Conservation (phyloP, 2,329 filamentous ascomycete genomes). For the Arthrobotrys conoides region DNA sequence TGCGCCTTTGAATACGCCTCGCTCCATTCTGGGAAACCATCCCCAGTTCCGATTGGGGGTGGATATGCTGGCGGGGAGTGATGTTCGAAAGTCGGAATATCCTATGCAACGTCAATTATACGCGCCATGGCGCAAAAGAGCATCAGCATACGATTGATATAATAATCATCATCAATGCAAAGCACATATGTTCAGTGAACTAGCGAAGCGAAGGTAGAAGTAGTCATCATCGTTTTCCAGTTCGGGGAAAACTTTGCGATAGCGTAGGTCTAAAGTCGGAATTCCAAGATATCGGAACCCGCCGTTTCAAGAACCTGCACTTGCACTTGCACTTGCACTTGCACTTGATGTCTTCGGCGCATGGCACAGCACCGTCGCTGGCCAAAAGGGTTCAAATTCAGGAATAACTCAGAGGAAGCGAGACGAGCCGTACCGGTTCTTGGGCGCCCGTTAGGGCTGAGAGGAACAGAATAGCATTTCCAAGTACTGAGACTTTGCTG, state of each 20-base stretch:
- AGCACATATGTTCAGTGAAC: background rate
- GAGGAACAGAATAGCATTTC: constrained; percentile 56
- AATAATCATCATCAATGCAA: background rate
- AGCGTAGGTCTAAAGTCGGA: constrained; percentile 13
- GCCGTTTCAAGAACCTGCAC: constrained; percentile 12
- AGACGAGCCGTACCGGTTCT: constrained; percentile 59
- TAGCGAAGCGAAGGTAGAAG: constrained; percentile 7
- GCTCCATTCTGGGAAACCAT: constrained; percentile 73
- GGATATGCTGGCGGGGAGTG: constrained; percentile 57
- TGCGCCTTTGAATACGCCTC: constrained; percentile 80
- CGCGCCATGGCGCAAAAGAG: constrained; percentile 39
- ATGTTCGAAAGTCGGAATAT: constrained; percentile 48
- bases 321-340: constrained; percentile 7
- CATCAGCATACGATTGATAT: constrained; percentile 30
- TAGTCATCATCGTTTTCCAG: constrained; percentile 27
- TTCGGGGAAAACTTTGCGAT: constrained; percentile 50
- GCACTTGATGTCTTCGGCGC: background rate
- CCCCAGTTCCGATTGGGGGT: constrained; percentile 57
- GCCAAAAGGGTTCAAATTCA: constrained; percentile 20
- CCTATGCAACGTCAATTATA: constrained; percentile 28
- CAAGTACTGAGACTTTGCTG: constrained; percentile 48
- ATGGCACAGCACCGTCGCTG: constrained; percentile 14
- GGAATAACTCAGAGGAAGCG: constrained; percentile 42
- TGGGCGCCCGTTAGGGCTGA: constrained; percentile 61
- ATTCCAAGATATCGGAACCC: constrained; percentile 32